These are phyloP conservation scores for Marchantia polymorpha DNA, from an alignment of 225 moss, liverwort and hornwort genomes.

Conservation along the genomic window DNA sequence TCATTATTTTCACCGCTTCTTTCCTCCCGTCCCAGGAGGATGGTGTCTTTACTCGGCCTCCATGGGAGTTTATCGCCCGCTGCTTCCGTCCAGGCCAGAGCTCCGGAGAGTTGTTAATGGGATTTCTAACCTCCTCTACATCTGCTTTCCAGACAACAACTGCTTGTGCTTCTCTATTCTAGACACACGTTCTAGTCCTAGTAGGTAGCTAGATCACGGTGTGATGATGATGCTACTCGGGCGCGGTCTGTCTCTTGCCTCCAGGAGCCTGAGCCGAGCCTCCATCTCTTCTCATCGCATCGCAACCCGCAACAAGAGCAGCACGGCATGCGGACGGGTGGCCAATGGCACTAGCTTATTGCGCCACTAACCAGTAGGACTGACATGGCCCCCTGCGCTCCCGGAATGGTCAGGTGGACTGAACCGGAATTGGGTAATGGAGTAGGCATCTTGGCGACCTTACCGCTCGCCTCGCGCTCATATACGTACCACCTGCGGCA, in stretches of 20 bases:
- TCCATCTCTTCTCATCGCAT: constrained; percentile 3
- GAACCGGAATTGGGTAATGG: constrained; percentile 1
- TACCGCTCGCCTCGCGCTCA: background rate
- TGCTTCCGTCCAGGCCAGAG: background rate
- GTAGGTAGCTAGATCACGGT: background rate
- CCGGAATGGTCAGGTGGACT: constrained; percentile 4
- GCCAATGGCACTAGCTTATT: background rate
- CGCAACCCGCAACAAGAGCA: background rate
- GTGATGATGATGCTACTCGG: background rate
- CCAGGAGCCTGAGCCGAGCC: background rate
- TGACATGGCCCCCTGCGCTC: background rate
- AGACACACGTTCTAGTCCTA: background rate
- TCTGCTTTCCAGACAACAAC: background rate
- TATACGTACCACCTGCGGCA: background rate
- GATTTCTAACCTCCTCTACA: background rate
- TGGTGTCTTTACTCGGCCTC: background rate
- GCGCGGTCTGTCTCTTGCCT: background rate
- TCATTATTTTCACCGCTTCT: background rate
- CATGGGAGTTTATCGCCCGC: background rate
- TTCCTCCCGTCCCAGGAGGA: background rate
- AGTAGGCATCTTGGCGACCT: constrained; percentile 1
- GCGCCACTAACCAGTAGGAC: background rate
- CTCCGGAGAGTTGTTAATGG: background rate
- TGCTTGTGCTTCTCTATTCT: constrained; percentile 5
- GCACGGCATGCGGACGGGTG: background rate